A percentile compares a stretch with the other conserved stretches of the same genome.
phyloP scores from a whole-genome alignment of 371 early-diverging fungal genomes.

The Amoeboradix gromovi region DNA sequence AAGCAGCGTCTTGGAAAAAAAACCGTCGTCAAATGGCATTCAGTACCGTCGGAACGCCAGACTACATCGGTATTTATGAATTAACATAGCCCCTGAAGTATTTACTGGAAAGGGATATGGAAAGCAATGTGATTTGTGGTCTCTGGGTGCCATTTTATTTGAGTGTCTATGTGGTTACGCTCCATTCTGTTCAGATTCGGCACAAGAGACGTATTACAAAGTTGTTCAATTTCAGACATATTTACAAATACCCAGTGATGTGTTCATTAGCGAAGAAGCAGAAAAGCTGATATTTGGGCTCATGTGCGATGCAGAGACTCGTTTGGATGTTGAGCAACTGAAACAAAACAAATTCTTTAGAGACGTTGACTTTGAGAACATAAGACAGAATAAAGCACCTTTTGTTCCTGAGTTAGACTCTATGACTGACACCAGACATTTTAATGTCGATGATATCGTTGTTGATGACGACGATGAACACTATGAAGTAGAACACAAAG shows the following conservation, averaged over 20 bases:
- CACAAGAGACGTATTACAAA: constrained; percentile 86
- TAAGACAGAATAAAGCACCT: constrained; percentile 57
- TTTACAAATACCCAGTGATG: constrained; percentile 66
- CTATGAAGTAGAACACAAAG: constrained; percentile 18
- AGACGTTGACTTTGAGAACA: constrained; percentile 53
- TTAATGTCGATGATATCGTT: constrained; percentile 67
- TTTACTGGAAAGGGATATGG: constrained; percentile 77
- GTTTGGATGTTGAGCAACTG: constrained; percentile 46
- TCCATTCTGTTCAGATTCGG: constrained; percentile 77
- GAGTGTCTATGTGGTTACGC: constrained; percentile 88
- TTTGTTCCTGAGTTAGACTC: constrained; percentile 70
- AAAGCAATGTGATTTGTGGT: constrained; percentile 96
- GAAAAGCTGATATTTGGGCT: constrained; percentile 61
- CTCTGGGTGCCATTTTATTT: constrained; percentile 87
- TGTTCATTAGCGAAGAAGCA: constrained; percentile 57
- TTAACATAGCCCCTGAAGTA: constrained; percentile 28
- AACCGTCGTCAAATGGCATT: constrained; percentile 2
- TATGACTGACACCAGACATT: constrained; percentile 88
- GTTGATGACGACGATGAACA: constrained; percentile 9
- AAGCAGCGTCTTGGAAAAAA: constrained; percentile 2
- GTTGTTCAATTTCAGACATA: constrained; percentile 78
- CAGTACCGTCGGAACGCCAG: constrained; percentile 76
- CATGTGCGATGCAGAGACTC: constrained; percentile 31
- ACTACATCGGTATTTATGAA: constrained; percentile 83
- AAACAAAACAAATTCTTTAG: constrained; percentile 52